These are phyloP conservation scores for Pestalotiopsis sp. DNA, from an alignment of 2,329 filamentous ascomycete species.

Conservation along the genomic window DNA sequence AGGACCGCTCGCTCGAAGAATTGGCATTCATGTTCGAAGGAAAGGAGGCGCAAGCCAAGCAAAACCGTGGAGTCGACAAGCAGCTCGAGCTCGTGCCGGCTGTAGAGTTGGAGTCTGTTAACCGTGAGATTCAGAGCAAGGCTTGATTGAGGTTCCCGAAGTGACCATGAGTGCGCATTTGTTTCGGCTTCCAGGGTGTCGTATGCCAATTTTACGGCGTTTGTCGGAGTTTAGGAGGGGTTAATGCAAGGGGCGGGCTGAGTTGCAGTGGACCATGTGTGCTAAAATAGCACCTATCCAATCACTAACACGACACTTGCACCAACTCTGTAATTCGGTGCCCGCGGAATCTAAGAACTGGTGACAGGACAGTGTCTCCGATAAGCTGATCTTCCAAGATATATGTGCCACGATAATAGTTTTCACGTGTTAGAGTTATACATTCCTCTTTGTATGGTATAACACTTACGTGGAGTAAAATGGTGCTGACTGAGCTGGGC, in stretches of 20 bases:
- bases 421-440: too few species aligned
- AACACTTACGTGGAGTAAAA: too few species aligned
- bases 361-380: background rate
- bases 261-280: background rate
- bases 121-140: background rate
- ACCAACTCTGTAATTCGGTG: background rate
- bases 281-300: too few species aligned
- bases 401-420: too few species aligned
- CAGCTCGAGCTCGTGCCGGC: slow-evolving; percentile 26
- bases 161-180: background rate
- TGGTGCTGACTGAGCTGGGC: slow-evolving; percentile 30
- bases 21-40: slow-evolving; percentile 38
- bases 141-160: background rate
- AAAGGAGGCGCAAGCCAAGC: slow-evolving; percentile 27
- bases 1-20: slow-evolving; percentile 34
- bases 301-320: too few species aligned
- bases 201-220: background rate
- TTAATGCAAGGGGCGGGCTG: background rate
- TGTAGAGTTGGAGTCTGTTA: background rate
- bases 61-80: slow-evolving; percentile 31
- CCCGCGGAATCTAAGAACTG: background rate
- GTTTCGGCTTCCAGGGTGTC: background rate
- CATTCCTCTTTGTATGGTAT: too few species aligned
- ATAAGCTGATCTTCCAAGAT: too few species aligned
- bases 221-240: background rate